Evolutionary conservation across 2,329 filamentous ascomycete genomes (phyloP).

Genomic region (Colletotrichum sp.): DNA sequence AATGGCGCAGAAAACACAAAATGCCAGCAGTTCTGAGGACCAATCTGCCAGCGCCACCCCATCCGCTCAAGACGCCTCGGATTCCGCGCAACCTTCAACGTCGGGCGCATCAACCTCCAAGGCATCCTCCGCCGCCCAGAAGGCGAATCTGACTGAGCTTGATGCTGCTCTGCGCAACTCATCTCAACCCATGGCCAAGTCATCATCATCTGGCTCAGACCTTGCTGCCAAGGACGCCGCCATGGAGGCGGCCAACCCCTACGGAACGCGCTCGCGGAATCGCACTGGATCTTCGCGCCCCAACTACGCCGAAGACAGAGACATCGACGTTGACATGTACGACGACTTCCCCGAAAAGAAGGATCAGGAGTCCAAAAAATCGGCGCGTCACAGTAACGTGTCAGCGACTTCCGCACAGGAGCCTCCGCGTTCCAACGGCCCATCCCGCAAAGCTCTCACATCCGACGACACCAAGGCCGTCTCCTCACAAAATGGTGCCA

Average conservation of each 20-base stretch:
- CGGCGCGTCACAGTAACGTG: constrained; percentile 50
- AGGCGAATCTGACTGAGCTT: constrained; percentile 37
- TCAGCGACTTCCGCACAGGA: constrained; percentile 42
- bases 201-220: constrained; percentile 50
- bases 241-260: constrained; percentile 67
- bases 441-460: constrained; percentile 45
- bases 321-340: constrained; percentile 85
- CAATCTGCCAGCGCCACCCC: constrained; percentile 23
- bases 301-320: constrained; percentile 95
- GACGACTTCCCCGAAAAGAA: constrained; percentile 67
- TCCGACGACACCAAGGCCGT: constrained; percentile 43
- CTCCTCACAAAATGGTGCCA: constrained; percentile 38
- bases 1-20: constrained; percentile 22
- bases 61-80: constrained; percentile 17
- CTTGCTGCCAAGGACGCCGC: constrained; percentile 52
- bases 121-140: constrained; percentile 4
- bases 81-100: constrained; percentile 16
- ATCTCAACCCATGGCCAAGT: constrained; percentile 53
- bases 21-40: constrained; percentile 18
- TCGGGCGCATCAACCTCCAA: constrained; percentile 15
- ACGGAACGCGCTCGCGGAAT: constrained; percentile 94
- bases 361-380: constrained; percentile 63
- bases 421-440: constrained; percentile 33
- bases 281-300: constrained; percentile 78
- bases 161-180: constrained; percentile 34